Conservation (phyloP, 208 protist genomes). For the Angomonas ambiguus region DNA sequence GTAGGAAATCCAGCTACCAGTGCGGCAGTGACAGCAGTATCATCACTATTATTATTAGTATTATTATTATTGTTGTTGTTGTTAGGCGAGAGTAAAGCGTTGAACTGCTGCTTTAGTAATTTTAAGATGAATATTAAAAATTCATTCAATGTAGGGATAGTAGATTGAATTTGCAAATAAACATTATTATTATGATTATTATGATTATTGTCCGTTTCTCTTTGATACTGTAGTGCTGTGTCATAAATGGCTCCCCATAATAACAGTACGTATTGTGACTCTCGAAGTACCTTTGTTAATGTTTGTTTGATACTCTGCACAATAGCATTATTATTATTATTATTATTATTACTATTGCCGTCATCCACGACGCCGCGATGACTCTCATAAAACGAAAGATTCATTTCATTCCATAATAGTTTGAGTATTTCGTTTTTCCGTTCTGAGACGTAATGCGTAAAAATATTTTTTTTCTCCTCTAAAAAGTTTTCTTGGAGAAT, state of each 20-base stretch:
- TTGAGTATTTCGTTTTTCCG: background rate
- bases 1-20: no score
- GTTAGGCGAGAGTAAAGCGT: background rate
- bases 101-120: background rate
- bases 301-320: background rate
- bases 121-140: background rate
- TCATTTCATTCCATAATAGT: background rate
- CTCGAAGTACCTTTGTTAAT: background rate
- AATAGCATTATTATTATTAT: slow-evolving; percentile 1
- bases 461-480: slow-evolving; percentile 1
- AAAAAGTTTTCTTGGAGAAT: background rate
- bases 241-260: background rate
- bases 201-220: background rate
- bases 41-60: background rate
- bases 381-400: background rate
- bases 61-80: background rate
- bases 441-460: background rate
- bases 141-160: background rate
- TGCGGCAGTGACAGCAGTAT: no score
- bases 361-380: no score
- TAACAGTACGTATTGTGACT: background rate
- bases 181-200: background rate
- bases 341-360: slow-evolving; percentile 2
- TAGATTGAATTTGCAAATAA: background rate
- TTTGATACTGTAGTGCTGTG: no score